Evolutionary conservation across 352 stramenopile genomes (phyloP), one percentile per base, ranked within the genome.

Genomic region (Phytophthora sansomeana): DNA sequence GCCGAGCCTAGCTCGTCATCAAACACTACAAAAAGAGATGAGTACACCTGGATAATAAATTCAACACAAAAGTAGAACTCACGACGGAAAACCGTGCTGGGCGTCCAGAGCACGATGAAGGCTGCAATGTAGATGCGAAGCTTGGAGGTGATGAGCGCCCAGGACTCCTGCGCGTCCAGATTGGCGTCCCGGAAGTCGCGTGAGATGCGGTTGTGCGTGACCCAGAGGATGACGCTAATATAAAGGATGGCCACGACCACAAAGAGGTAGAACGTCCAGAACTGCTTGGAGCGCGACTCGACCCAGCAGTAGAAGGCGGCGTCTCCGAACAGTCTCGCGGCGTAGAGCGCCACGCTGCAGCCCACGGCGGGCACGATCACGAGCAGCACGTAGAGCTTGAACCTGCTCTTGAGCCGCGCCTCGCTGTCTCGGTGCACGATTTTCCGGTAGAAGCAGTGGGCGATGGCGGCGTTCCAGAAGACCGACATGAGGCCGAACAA

Each of bases 281-380:
- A 72, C 50, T 90, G 77, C 60, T 78, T 75, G 36, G 66, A 61
- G 26, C 57, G 67, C 38, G 87, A 76, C 39, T 48, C 42, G 17
- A 94, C 66, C 85, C 84, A 94, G 80, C 87, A 96, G 72, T 90
- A 94, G 62, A 92, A 94, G 24, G 73, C 84, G 32, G 85, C 81
- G 53, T 83, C 48, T 26, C 67, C 71, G 19, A 72, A 82, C 26
- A 65, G 28, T 5, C 64, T 63, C 72, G 74, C 77, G 6, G 63
- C 71, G 28, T 83, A 78, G 9, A 87, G 51, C 10, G 79, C 48
- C 7, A 70, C 62, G 32, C 76, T 83, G 24, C 63, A 73, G 24
- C 58, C 44, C 9, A 87, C 62, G 2, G 84, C 58, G 1, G 82
- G 81, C 10, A 85, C 63, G 46, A 87, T 63, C 0, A 72, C 85